Evolutionary conservation across 1,139 yeast genomes (phyloP), one percentile per base, ranked within the genome.

Genomic region (Candida mesenterica): DNA sequence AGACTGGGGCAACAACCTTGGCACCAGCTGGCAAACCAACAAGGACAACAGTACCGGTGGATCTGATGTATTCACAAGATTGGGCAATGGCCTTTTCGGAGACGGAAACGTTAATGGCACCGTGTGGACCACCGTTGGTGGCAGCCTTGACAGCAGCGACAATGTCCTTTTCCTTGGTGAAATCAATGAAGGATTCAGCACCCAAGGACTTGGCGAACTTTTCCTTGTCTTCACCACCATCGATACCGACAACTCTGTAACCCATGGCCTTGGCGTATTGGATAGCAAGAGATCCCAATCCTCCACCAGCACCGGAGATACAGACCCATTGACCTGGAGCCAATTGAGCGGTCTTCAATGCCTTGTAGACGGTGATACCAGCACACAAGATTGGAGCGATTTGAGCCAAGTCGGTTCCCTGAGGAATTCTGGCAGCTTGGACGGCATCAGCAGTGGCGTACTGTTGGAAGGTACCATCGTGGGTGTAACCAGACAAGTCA

Each of bases 231-330:
- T 57, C 79, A 55, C 89, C 88, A 51, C 85, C 82, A 52, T 85
- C 94, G 50, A 85, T 82, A 50, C 79, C 92, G 38, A 83, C 44
- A 39, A 82, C 89, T 58, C 90, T 74, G 62, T 68, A 73, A 49
- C 94, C 94, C 87, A 85, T 80, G 42, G 89, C 90, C 60, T 70
- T 76, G 43, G 90, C 94, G 65, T 81, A 84, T 63, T 84, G 92
- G 51, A 85, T 71, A 41, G 90, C 92, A 43, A 84, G 67, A 33
- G 89, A 76, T 43, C 95, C 95, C 53, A 85, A 74, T 52, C 94
- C 95, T 62, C 95, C 90, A 55, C 81, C 88, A 38, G 90, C 90
- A 63, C 95, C 94, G 43, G 87, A 77, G 51, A 84, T 69, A 48
- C 83, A 82, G 41, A 83, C 87, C 87, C 88, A 82, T 53, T 84